Evolutionary conservation across 176 grass and related monocot genomes (phyloP), one percentile per base, ranked within the genome.

Genomic region (Aegilops sharonensis): DNA sequence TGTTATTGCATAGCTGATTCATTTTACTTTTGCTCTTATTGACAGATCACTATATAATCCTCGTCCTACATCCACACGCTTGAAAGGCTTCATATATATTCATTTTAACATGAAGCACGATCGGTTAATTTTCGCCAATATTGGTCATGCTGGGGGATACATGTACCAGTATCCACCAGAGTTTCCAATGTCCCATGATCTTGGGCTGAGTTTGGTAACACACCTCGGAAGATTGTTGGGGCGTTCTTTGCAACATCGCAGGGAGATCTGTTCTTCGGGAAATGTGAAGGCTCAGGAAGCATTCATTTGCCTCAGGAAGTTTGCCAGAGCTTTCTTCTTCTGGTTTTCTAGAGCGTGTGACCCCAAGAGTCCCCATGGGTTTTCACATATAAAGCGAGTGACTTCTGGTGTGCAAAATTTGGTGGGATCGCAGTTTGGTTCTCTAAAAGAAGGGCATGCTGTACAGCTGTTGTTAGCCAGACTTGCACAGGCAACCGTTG

Each of bases 291-390:
- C 94, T 72, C 90, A 90, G 47, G 92, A 91, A 85, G 85, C 89
- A 69, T 91, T 96, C 62, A 85, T 64, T 68, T 83, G 57, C 36
- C 72, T 99, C 75, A 93, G 89, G 66, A 99, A 91, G 89, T 86
- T 99, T 86, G 78, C 92, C 61, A 86, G 94, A 90, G 87, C 85
- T 50, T 39, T 99, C 40, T 96, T 68, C 85, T 86, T 85, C 64
- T 87, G 90, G 90, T 52, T 98, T 71, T 92, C 81, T 54, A 91
- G 89, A 83, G 71, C 86, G 34, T 84, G 68, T 78, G 83, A 86
- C 81, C 90, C 89, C 27, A 94, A 92, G 77, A 78, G 75, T 83
- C 86, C 92, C 78, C 82, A 21, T 65, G 89, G 86, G 82, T 24
- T 90, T 23, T 79, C 87, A 18, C 77, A 90, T 88, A 83, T 89